A percentile compares a stretch with the other conserved stretches of the same genome.
These are phyloP conservation scores for Scytalidium sp. DNA, from an alignment of 2,329 filamentous ascomycete genomes.

Conservation along the genomic window DNA sequence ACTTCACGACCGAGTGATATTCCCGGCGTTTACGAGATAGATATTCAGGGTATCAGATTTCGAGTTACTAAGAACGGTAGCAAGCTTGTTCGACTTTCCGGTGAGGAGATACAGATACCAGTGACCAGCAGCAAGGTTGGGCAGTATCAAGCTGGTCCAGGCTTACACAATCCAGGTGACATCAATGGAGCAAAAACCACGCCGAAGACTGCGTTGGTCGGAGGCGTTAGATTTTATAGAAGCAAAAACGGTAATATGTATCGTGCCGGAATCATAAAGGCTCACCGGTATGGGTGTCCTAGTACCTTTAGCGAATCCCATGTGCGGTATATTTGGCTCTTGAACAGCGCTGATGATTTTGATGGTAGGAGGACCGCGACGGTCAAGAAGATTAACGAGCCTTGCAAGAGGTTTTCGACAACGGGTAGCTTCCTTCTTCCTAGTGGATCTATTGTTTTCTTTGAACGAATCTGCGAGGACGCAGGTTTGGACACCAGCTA, in stretches of 20 bases:
- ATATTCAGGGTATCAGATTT: conserved; percentile 71
- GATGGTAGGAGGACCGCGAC: conserved; percentile 34
- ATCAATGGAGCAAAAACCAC: conserved; percentile 62
- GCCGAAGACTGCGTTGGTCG: conserved; percentile 69
- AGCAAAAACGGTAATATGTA: conserved; percentile 88
- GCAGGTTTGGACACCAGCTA: conserved; percentile 24
- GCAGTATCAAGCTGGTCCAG: background rate
- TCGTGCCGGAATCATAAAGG: conserved; percentile 70
- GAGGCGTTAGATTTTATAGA: conserved; percentile 77
- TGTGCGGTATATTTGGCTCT: conserved; percentile 14
- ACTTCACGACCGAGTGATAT: conserved; percentile 24
- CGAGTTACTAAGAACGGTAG: conserved; percentile 72
- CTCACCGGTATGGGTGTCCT: conserved; percentile 67
- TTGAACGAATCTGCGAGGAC: conserved; percentile 15
- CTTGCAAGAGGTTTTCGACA: conserved; percentile 70
- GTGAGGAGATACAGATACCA: conserved; percentile 42
- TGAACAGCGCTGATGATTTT: conserved; percentile 26
- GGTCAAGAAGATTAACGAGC: conserved; percentile 67
- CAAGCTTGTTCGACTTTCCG: conserved; percentile 72
- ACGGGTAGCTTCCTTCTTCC: conserved; percentile 54
- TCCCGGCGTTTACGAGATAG: conserved; percentile 55
- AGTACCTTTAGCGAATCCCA: conserved; percentile 19
- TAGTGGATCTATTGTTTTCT: conserved; percentile 8
- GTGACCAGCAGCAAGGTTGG: conserved; percentile 2
- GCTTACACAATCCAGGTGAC: conserved; percentile 47